Percentiles rank a stretch among this genome's conserved stretches.
Evolutionary conservation across 176 grass and related monocot species (phyloP).

Genomic region (Alopecurus myosuroides): DNA sequence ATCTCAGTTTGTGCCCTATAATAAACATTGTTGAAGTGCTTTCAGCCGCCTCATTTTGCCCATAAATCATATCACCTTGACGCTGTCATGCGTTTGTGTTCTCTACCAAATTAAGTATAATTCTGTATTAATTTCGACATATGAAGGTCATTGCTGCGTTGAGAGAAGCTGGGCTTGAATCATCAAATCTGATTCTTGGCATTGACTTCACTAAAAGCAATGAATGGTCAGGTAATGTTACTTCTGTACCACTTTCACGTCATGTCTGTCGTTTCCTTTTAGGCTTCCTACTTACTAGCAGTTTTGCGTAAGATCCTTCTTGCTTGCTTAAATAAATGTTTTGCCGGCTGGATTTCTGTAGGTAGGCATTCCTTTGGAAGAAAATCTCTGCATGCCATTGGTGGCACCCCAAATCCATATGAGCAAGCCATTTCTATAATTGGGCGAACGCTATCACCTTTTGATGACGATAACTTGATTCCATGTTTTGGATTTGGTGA

Average conservation of each 20-base stretch:
- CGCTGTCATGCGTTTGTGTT: neutral
- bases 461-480: slow-evolving; percentile 99
- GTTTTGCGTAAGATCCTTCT: neutral
- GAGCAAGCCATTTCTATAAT: slow-evolving; percentile 99
- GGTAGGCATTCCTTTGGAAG: slow-evolving; percentile 64
- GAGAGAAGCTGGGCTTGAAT: slow-evolving; percentile 92
- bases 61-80: neutral
- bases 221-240: slow-evolving; percentile 86
- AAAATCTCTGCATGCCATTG: slow-evolving; percentile 84
- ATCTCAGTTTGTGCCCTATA: neutral
- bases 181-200: slow-evolving; percentile 88
- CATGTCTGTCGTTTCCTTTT: neutral
- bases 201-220: slow-evolving; percentile 99
- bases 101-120: neutral
- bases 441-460: slow-evolving; percentile 86
- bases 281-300: neutral
- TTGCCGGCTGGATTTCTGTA: slow-evolving; percentile 26
- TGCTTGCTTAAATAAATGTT: neutral
- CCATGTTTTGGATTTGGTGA: slow-evolving; percentile 99
- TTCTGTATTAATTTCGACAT: neutral
- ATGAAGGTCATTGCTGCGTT: slow-evolving; percentile 71
- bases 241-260: neutral
- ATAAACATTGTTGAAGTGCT: neutral
- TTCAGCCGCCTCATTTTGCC: neutral
- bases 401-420: slow-evolving; percentile 66